These are phyloP conservation scores for Ambrosia hybrid DNA, from an alignment of 140 eudicot genomes.

Conservation along the genomic window DNA sequence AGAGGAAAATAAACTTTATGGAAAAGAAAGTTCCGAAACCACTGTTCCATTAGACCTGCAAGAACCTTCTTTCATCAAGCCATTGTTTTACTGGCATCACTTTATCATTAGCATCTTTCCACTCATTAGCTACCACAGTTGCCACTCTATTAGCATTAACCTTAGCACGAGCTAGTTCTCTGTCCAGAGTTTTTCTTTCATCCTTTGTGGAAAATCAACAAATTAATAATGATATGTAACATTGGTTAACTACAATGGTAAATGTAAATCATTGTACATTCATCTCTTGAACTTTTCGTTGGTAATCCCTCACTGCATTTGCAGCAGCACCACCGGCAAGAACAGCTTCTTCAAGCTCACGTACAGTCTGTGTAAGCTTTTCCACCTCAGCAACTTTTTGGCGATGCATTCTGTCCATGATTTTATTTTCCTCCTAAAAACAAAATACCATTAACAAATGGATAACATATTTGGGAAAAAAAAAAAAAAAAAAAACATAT, in stretches of 20 bases:
- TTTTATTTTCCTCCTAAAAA: slow-evolving; percentile 85
- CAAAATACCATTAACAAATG: slow-evolving; percentile 9
- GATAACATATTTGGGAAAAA: background rate
- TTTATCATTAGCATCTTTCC: slow-evolving; percentile 95
- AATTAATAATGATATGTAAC: slow-evolving; percentile 10
- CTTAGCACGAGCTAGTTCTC: slow-evolving; percentile 95
- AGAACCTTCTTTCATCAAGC: slow-evolving; percentile 90
- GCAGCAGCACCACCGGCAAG: slow-evolving; percentile 99
- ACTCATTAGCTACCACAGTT: slow-evolving; percentile 90
- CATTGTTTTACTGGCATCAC: slow-evolving; percentile 98
- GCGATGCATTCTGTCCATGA: slow-evolving; percentile 90
- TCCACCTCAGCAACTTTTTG: slow-evolving; percentile 98
- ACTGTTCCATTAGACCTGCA: slow-evolving; percentile 56
- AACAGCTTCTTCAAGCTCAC: slow-evolving; percentile 96
- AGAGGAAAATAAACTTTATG: background rate
- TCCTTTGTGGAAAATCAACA: slow-evolving; percentile 49
- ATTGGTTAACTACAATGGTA: background rate
- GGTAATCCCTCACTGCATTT: slow-evolving; percentile 96
- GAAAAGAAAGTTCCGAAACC: background rate
- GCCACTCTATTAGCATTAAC: slow-evolving; percentile 95
- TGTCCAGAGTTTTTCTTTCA: slow-evolving; percentile 81
- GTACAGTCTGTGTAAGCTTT: slow-evolving; percentile 92
- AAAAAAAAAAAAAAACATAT: background rate
- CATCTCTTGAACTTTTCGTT: slow-evolving; percentile 97
- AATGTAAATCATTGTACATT: slow-evolving; percentile 47